Evolutionary conservation across 768 basidiomycete species (phyloP), one percentile per base, ranked within the genome.

Genomic region (Boletus rubroflammeus): DNA sequence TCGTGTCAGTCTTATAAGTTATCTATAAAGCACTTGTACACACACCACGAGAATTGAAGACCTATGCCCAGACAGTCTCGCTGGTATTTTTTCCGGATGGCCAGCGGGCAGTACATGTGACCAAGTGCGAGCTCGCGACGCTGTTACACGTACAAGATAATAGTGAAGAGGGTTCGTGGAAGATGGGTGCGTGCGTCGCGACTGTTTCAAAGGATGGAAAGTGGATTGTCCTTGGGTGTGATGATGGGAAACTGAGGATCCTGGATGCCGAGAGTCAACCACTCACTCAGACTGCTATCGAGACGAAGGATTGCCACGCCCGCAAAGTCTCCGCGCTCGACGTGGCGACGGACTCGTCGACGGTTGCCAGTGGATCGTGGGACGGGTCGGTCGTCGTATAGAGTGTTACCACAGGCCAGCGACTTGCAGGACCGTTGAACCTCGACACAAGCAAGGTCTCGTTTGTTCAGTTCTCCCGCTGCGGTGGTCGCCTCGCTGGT

Each of bases 351-450:
- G 43, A 54, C 43, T 55, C 51, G 23, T 34, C 19, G 2, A 40
- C 4, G 23, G n/a, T 46, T 26, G 54, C 51, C 29, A 55, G 54
- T 26, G 51, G 50, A 2, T 43, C 54, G 10, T 26, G 2, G 43
- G 51, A 55, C 11, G 54, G 54, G 42, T 53, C 43, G 1, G 39
- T 54, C 11, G 34, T 54, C 25, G 15, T 56, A n/a, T 56, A 51
- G 55, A 28, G 19, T 13, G 5, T n/a, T 35, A 4, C 38, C 15
- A 23, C 38, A 6, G 44, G 44, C 25, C n/a, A 41, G 9, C 55
- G 38, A 40, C 31, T 47, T 28, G 44, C 31, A 34, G 32, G 8
- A 15, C 43, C 45, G 6, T 42, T 41, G 15, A 28, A n/a, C 19
- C 39, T 54, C 39, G 38, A 34, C 23, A 8, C 31, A 25, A 32